These are phyloP conservation scores for Aegilops sharonensis DNA, from an alignment of 176 grass and related monocot genomes.

Conservation along the genomic window DNA sequence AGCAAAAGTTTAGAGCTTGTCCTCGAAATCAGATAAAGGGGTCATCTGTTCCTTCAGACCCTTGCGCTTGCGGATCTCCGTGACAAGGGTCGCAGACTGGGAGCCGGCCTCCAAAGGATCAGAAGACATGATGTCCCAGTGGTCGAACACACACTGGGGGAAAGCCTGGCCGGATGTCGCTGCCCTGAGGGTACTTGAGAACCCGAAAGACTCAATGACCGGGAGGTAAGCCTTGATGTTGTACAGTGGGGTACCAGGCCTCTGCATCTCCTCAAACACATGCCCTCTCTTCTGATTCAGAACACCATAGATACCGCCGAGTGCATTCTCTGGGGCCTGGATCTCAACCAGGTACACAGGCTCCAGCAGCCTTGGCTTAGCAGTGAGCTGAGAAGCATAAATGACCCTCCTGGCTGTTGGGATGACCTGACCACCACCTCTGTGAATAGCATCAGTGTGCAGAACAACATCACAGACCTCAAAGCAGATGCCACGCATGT, in stretches of 20 bases:
- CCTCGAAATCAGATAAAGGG: slow-evolving; percentile 61
- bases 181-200: slow-evolving; percentile 39
- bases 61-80: slow-evolving; percentile 56
- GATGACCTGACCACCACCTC: slow-evolving; percentile 80
- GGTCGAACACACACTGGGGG: slow-evolving; percentile 64
- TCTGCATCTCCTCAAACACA: slow-evolving; percentile 65
- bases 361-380: slow-evolving; percentile 79
- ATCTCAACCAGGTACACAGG: slow-evolving; percentile 85
- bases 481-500: slow-evolving; percentile 85
- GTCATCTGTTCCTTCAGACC: slow-evolving; percentile 80
- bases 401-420: slow-evolving; percentile 76
- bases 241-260: slow-evolving; percentile 60
- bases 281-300: slow-evolving; percentile 76
- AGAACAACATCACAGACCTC: slow-evolving; percentile 87
- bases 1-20: slow-evolving; percentile 47
- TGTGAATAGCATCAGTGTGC: slow-evolving; percentile 81
- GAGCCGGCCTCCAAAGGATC: slow-evolving; percentile 54
- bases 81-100: slow-evolving; percentile 42
- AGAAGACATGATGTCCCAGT: slow-evolving; percentile 64
- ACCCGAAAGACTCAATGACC: slow-evolving; percentile 54
- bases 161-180: slow-evolving; percentile 67
- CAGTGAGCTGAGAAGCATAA: slow-evolving; percentile 72
- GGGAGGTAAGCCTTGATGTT: slow-evolving; percentile 87
- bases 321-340: slow-evolving; percentile 70
- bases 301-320: slow-evolving; percentile 69